These are phyloP conservation scores for Parvularia atlantis DNA, from an alignment of 78 protist species.

Conservation along the genomic window DNA sequence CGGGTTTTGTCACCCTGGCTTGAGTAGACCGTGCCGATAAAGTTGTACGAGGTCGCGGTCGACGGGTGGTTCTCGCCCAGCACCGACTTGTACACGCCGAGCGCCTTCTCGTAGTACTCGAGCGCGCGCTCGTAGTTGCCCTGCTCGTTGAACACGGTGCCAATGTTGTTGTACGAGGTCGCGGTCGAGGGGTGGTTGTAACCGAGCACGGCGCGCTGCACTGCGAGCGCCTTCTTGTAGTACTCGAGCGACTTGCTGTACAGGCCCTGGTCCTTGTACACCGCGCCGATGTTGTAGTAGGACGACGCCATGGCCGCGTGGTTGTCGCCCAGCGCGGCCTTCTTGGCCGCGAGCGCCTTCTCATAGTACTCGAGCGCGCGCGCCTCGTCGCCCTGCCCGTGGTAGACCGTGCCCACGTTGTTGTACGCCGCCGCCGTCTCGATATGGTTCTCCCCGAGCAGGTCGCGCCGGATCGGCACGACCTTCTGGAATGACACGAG, in stretches of 20 bases:
- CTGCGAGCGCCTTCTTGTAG: background rate
- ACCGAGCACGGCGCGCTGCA: background rate
- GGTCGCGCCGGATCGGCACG: background rate
- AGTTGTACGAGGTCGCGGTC: background rate
- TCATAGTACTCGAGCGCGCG: background rate
- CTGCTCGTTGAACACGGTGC: background rate
- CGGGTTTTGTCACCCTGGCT: background rate
- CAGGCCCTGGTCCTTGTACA: background rate
- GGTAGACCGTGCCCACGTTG: background rate
- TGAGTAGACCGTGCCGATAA: conserved; percentile 8
- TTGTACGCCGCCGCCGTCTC: background rate
- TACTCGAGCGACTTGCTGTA: background rate
- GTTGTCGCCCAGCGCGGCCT: background rate
- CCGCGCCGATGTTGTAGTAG: background rate
- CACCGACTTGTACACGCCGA: background rate
- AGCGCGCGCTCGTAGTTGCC: background rate
- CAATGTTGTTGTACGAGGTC: background rate
- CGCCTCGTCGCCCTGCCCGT: too few species aligned
- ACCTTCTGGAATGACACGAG: background rate
- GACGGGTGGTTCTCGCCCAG: conserved; percentile 1
- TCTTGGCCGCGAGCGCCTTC: background rate
- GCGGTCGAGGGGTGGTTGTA: background rate
- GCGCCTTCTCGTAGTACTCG: background rate
- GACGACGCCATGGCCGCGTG: too few species aligned
- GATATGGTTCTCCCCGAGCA: background rate